Evolutionary conservation across 164 flowering plant species (phyloP).

Genomic region (Vitis cinerea): DNA sequence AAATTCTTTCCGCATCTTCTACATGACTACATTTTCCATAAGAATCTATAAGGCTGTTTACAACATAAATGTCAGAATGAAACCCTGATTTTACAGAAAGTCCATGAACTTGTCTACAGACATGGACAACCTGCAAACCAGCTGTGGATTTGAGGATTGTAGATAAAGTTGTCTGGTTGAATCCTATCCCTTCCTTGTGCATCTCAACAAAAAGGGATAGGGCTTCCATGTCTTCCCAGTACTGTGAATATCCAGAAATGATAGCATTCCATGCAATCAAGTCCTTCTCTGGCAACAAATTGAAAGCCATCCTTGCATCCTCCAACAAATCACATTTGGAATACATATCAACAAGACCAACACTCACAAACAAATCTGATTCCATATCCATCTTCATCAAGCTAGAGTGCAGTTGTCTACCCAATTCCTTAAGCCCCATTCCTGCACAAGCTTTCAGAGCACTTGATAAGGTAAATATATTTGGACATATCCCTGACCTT

Average conservation of each 20-base stretch:
- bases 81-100: slow-evolving; percentile 57
- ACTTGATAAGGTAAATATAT: slow-evolving; percentile 72
- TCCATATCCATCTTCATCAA: slow-evolving; percentile 48
- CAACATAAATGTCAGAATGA: slow-evolving; percentile 41
- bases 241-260: slow-evolving; percentile 59
- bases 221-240: slow-evolving; percentile 51
- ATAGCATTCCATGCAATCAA: slow-evolving; percentile 66
- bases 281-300: slow-evolving; percentile 48
- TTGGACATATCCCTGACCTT: slow-evolving; percentile 40
- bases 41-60: slow-evolving; percentile 65
- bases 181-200: slow-evolving; percentile 44
- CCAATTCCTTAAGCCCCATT: slow-evolving; percentile 40
- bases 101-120: slow-evolving; percentile 54
- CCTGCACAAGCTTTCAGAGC: slow-evolving; percentile 66
- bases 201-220: slow-evolving; percentile 39
- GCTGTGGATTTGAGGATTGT: slow-evolving; percentile 58
- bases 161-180: slow-evolving; percentile 61
- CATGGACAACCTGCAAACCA: slow-evolving; percentile 31
- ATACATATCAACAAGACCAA: slow-evolving; percentile 79
- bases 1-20: slow-evolving; percentile 52
- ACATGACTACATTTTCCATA: slow-evolving; percentile 61
- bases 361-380: slow-evolving; percentile 53
- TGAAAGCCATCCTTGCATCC: slow-evolving; percentile 49
- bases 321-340: slow-evolving; percentile 48
- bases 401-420: slow-evolving; percentile 60